Percentiles rank a stretch among this genome's conserved stretches.
Conservation (phyloP, 2,329 filamentous ascomycete genomes). For the Saccharata proteae region DNA sequence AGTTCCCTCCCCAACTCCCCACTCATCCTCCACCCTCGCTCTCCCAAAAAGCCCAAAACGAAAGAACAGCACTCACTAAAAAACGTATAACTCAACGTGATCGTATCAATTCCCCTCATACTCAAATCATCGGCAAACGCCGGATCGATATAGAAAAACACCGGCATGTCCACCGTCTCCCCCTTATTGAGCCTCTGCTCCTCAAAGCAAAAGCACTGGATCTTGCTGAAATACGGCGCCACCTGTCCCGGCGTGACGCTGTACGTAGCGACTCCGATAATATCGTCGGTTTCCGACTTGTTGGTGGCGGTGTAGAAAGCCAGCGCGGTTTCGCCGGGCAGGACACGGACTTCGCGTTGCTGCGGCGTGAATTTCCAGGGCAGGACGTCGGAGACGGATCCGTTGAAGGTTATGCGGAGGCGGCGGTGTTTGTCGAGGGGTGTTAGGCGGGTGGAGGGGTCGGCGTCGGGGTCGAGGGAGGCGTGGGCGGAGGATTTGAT, state of each 20-base stretch:
- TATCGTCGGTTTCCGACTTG: slow-evolving; percentile 74
- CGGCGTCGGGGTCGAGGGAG: slow-evolving; percentile 36
- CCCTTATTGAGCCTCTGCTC: slow-evolving; percentile 85
- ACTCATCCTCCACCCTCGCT: neutral
- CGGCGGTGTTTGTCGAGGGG: slow-evolving; percentile 73
- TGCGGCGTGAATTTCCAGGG: slow-evolving; percentile 97
- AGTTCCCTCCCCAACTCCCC: neutral
- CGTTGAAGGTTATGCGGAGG: slow-evolving; percentile 90
- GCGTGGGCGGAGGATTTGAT: slow-evolving; percentile 65
- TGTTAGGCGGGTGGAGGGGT: slow-evolving; percentile 63
- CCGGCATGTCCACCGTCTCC: slow-evolving; percentile 98
- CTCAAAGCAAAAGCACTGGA: slow-evolving; percentile 99
- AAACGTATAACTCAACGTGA: slow-evolving; percentile 94
- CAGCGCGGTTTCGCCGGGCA: slow-evolving; percentile 90
- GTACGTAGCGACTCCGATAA: slow-evolving; percentile 96
- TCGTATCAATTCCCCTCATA: slow-evolving; percentile 89
- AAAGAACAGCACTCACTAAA: slow-evolving; percentile 61
- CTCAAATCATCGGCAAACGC: slow-evolving; percentile 85
- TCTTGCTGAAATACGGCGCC: slow-evolving; percentile 97
- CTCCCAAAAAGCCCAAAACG: no score
- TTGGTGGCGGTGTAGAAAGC: slow-evolving; percentile 98
- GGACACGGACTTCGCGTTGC: slow-evolving; percentile 87
- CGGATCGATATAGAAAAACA: slow-evolving; percentile 98
- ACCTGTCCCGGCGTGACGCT: slow-evolving; percentile 93
- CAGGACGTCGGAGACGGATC: slow-evolving; percentile 85